phyloP scores from a whole-genome alignment of 2,329 filamentous ascomycete genomes.

The Hyphodiscus sp. region DNA sequence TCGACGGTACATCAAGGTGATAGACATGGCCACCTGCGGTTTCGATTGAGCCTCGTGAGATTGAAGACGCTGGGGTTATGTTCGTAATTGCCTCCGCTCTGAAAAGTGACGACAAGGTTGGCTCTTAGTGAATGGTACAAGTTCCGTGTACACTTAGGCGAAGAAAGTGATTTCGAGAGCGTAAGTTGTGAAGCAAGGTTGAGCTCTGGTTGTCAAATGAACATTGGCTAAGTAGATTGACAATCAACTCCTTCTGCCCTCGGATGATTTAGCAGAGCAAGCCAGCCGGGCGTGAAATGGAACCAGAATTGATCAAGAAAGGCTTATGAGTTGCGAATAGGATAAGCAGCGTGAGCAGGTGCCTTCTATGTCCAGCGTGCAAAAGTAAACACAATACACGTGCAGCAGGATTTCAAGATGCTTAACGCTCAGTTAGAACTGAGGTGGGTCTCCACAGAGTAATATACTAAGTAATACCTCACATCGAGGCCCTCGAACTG shows the following conservation, averaged over 20 bases:
- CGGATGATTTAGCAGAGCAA: too few species aligned
- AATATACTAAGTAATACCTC: too few species aligned
- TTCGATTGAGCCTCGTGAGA: background rate
- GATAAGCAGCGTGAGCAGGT: background rate
- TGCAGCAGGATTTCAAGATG: background rate
- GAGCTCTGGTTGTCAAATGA: too few species aligned
- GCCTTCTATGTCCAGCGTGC: background rate
- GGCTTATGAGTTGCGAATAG: background rate
- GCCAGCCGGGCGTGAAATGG: background rate
- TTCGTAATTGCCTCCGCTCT: too few species aligned
- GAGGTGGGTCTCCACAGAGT: background rate
- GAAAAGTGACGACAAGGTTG: too few species aligned
- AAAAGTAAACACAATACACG: background rate
- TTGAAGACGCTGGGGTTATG: too few species aligned
- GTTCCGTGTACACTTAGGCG: too few species aligned
- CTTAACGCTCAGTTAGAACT: background rate
- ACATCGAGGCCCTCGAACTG: background rate
- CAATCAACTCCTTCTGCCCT: too few species aligned
- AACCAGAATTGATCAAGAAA: background rate
- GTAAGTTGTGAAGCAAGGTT: too few species aligned
- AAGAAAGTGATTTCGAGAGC: too few species aligned
- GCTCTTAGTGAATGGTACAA: too few species aligned
- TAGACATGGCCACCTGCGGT: background rate
- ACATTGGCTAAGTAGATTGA: too few species aligned
- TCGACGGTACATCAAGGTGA: background rate